Conservation (phyloP, 768 basidiomycete genomes). For the Leccinum barrowsii region DNA sequence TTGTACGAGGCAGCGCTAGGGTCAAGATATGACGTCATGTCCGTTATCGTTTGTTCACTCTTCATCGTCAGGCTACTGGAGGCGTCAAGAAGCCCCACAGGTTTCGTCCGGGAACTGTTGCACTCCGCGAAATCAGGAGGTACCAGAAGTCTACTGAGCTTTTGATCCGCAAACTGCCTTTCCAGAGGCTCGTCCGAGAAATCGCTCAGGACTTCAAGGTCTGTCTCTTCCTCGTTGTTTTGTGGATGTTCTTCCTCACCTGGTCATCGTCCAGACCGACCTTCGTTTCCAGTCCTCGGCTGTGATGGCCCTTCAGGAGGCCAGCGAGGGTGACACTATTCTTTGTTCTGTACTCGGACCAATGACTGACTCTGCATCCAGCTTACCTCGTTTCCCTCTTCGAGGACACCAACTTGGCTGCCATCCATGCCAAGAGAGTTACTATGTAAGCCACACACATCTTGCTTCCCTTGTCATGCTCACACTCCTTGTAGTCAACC, state of each 20-base stretch:
- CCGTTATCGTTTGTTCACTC: conserved; percentile 2
- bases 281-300: conserved; percentile 95
- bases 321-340: conserved; percentile 55
- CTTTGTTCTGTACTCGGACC: neutral
- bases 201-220: conserved; percentile 95
- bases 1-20: no score
- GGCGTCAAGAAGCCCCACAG: conserved; percentile 97
- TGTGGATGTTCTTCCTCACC: neutral
- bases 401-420: conserved; percentile 82
- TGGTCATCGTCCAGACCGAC: conserved; percentile 51
- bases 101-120: conserved; percentile 87
- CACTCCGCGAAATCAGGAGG: conserved; percentile 88
- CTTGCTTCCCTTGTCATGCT: neutral
- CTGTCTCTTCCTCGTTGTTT: neutral
- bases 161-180: conserved; percentile 87
- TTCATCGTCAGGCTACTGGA: conserved; percentile 53
- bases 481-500: conserved; percentile 25
- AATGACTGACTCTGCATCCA: conserved; percentile 6
- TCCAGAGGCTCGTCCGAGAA: conserved; percentile 93
- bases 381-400: conserved; percentile 80
- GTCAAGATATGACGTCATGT: no score
- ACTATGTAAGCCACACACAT: conserved; percentile 50
- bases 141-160: conserved; percentile 94
- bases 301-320: conserved; percentile 89
- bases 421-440: conserved; percentile 83